Conservation (phyloP, 495 filamentous ascomycete species). For the Daldinia childiae region DNA sequence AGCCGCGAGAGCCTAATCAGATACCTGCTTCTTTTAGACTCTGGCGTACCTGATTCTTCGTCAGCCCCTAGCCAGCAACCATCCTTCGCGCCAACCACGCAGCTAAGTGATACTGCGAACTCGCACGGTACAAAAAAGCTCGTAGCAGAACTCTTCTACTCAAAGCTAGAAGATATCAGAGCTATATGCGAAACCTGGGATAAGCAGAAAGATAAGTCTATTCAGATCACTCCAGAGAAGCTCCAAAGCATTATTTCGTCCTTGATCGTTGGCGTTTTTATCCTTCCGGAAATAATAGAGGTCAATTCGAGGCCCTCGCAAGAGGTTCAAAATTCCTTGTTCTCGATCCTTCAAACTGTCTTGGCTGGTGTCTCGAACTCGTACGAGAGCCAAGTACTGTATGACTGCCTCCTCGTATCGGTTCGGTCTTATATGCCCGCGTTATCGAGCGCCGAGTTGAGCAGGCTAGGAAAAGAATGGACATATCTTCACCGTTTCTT, state of each 20-base stretch:
- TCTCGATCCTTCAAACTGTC: conserved; percentile 46
- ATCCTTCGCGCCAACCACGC: conserved; percentile 9
- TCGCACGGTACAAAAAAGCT: conserved; percentile 56
- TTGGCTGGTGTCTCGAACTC: conserved; percentile 49
- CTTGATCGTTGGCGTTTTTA: conserved; percentile 52
- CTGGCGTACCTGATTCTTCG: conserved; percentile 16
- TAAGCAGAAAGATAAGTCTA: conserved; percentile 51
- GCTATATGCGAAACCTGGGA: conserved; percentile 56
- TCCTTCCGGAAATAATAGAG: conserved; percentile 55
- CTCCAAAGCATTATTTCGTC: conserved; percentile 57
- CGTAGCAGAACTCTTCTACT: conserved; percentile 58
- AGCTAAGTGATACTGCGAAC: conserved; percentile 48
- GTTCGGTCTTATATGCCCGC: conserved; percentile 53
- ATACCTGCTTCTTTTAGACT: conserved; percentile 55
- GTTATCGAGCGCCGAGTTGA: conserved; percentile 44
- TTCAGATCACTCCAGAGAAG: conserved; percentile 56
- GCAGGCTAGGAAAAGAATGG: conserved; percentile 44
- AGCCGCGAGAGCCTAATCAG: conserved; percentile 45
- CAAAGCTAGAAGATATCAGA: conserved; percentile 57
- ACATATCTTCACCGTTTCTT: conserved; percentile 51
- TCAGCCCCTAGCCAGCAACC: not conserved
- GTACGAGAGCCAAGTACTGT: conserved; percentile 48
- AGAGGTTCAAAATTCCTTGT: conserved; percentile 51
- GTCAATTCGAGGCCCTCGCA: conserved; percentile 53
- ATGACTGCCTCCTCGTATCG: conserved; percentile 48